Conservation (phyloP, 2,329 filamentous ascomycete species). For the Esteya vermicola region DNA sequence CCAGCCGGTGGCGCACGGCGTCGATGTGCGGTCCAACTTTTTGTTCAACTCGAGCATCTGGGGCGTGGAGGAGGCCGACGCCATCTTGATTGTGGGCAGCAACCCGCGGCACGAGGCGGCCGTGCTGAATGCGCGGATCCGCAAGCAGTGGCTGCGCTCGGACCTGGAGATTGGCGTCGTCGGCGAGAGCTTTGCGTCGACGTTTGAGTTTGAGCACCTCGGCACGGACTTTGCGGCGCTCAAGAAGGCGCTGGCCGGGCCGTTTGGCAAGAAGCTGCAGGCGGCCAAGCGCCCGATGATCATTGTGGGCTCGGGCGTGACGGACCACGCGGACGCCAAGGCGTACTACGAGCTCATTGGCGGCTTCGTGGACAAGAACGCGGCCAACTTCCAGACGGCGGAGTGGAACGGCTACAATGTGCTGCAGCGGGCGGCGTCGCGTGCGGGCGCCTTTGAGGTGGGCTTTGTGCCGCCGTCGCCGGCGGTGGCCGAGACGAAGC, state of each 20-base stretch:
- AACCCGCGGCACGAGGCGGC: conserved; percentile 94
- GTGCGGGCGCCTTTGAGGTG: conserved; percentile 86
- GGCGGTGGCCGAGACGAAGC: conserved; percentile 66
- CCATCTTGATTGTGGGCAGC: conserved; percentile 81
- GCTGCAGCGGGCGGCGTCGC: conserved; percentile 83
- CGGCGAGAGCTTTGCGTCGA: conserved; percentile 82
- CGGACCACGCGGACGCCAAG: conserved; percentile 83
- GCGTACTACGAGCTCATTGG: conserved; percentile 87
- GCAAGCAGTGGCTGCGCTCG: conserved; percentile 94
- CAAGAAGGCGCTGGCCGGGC: conserved; percentile 71
- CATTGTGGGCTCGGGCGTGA: conserved; percentile 81
- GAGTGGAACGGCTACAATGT: conserved; percentile 99
- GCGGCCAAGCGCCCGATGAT: conserved; percentile 90
- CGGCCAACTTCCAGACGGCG: conserved; percentile 68
- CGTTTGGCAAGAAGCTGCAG: conserved; percentile 86
- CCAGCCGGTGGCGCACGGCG: conserved; percentile 75
- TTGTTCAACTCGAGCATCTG: conserved; percentile 92
- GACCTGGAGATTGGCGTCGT: conserved; percentile 87
- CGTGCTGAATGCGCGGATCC: conserved; percentile 87
- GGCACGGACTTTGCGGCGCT: conserved; percentile 66
- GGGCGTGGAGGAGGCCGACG: conserved; percentile 87
- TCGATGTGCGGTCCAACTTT: conserved; percentile 90
- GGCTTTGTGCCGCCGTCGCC: conserved; percentile 81
- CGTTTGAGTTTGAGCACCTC: conserved; percentile 88
- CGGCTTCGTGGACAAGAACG: conserved; percentile 84